Conservation (phyloP, 2,329 filamentous ascomycete species). For the Diatrype stigma region DNA sequence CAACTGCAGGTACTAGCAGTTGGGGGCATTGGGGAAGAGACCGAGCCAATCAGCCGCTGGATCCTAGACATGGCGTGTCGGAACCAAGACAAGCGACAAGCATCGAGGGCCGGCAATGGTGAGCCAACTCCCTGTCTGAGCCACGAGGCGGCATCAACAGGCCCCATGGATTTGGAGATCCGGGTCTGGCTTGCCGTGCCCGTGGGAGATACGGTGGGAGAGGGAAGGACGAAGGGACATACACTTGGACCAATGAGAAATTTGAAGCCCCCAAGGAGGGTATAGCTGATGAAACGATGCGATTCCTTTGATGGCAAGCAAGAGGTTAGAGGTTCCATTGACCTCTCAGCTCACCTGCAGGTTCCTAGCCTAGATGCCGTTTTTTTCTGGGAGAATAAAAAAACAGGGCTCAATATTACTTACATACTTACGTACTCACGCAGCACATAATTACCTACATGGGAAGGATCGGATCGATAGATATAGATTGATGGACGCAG, state of each 20-base stretch:
- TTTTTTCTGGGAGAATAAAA: neutral
- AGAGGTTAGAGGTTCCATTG: neutral
- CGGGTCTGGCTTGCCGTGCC: neutral
- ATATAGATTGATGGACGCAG: too few relatives aligned
- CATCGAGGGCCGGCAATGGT: neutral
- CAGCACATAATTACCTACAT: neutral
- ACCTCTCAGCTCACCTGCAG: neutral
- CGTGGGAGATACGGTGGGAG: neutral
- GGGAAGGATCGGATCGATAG: neutral
- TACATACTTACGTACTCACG: neutral
- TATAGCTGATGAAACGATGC: neutral
- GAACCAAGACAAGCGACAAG: neutral
- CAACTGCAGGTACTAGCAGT: neutral
- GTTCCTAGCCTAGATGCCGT: neutral
- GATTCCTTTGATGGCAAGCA: neutral
- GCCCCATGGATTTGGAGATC: neutral
- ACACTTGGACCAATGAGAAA: neutral
- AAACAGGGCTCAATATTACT: neutral
- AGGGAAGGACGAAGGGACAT: neutral
- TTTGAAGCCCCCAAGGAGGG: neutral
- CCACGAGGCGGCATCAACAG: neutral
- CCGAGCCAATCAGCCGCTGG: neutral
- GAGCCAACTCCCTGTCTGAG: neutral
- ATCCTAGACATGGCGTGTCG: neutral
- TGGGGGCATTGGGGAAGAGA: neutral